Evolutionary conservation across 371 early-diverging fungal genomes (phyloP).

Genomic region (Haplosporangium sp.): DNA sequence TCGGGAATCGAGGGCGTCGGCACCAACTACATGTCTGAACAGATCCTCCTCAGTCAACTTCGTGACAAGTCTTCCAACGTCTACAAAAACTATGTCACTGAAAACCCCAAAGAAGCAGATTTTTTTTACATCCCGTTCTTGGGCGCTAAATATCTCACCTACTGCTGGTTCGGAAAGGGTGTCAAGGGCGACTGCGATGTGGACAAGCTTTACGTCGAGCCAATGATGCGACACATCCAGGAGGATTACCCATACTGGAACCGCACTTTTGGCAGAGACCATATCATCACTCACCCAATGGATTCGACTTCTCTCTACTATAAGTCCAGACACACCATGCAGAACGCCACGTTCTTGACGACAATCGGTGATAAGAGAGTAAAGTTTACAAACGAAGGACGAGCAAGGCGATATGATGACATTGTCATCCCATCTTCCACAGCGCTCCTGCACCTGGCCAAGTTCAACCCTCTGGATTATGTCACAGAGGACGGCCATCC

Average conservation of each 20-base stretch:
- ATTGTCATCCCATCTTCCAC: slow-evolving; percentile 68
- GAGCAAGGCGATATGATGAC: slow-evolving; percentile 60
- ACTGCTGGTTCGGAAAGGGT: slow-evolving; percentile 52
- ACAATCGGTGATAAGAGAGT: slow-evolving; percentile 64
- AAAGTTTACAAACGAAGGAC: slow-evolving; percentile 38
- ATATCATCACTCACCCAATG: slow-evolving; percentile 70
- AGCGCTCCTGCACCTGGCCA: slow-evolving; percentile 56
- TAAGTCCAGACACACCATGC: slow-evolving; percentile 54
- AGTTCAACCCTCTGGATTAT: slow-evolving; percentile 48
- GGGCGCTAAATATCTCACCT: slow-evolving; percentile 63
- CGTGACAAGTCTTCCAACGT: slow-evolving; percentile 58
- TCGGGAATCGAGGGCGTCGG: neutral
- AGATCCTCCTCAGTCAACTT: slow-evolving; percentile 44
- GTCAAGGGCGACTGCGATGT: slow-evolving; percentile 62
- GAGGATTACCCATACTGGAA: slow-evolving; percentile 66
- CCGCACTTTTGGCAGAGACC: slow-evolving; percentile 56
- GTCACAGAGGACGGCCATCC: slow-evolving; percentile 57
- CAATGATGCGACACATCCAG: slow-evolving; percentile 65
- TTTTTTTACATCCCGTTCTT: slow-evolving; percentile 70
- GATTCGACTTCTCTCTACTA: slow-evolving; percentile 64
- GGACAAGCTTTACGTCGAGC: slow-evolving; percentile 61
- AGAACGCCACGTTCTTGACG: slow-evolving; percentile 64
- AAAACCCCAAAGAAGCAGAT: slow-evolving; percentile 64
- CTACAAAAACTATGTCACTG: slow-evolving; percentile 61
- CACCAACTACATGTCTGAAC: slow-evolving; percentile 12